Conservation (phyloP, 371 early-diverging fungal genomes). For the Chytridium lagenaria region DNA sequence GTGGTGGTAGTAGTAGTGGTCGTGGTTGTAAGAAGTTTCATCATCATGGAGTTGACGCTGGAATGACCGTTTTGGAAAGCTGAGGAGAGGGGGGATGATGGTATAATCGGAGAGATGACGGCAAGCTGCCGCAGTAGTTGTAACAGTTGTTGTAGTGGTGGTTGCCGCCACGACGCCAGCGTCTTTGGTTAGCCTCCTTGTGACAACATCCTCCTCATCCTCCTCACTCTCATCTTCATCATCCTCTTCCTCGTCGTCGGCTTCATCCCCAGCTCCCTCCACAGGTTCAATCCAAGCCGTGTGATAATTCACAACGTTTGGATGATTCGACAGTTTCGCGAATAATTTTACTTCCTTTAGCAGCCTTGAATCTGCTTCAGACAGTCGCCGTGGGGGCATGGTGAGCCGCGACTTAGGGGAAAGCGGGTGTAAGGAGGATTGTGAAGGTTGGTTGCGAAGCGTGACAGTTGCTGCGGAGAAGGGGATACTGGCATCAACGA, state of each 20-base stretch:
- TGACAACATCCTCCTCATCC: constrained; percentile 18
- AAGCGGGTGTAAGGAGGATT: neutral
- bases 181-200: neutral
- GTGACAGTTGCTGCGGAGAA: neutral
- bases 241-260: constrained; percentile 23
- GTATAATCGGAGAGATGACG: too few species aligned
- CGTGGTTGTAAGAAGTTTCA: neutral
- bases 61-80: neutral
- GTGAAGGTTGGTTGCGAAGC: neutral
- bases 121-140: neutral
- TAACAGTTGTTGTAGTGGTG: neutral
- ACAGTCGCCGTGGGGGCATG: constrained; percentile 9
- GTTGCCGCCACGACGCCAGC: neutral
- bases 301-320: constrained; percentile 55
- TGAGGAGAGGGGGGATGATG: neutral
- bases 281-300: constrained; percentile 56
- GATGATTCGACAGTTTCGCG: constrained; percentile 52
- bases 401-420: constrained; percentile 6
- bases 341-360: constrained; percentile 53
- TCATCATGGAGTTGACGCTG: neutral
- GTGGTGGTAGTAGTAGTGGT: neutral
- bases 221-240: constrained; percentile 23
- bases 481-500: neutral
- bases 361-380: constrained; percentile 39
- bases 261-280: neutral